Evolutionary conservation across 345 rosid genomes (phyloP).

Genomic region (Acer saccharum): DNA sequence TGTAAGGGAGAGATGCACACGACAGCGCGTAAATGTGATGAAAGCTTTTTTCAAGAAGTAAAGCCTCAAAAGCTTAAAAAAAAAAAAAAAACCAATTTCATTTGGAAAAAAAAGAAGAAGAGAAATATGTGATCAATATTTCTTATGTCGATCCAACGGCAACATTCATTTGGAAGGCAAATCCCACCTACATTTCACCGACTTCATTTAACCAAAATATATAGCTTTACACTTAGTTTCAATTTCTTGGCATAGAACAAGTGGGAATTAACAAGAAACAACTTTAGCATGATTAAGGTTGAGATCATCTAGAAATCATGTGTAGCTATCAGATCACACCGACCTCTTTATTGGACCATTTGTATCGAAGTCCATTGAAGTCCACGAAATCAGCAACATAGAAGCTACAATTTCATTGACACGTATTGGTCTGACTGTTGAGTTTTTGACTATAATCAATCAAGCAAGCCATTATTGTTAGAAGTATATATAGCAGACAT

Average conservation of each 20-base stretch:
- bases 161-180: neutral
- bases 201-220: neutral
- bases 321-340: conserved; percentile 1
- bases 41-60: neutral
- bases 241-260: neutral
- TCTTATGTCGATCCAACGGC: neutral
- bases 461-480: neutral
- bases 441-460: neutral
- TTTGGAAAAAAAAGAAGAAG: neutral
- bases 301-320: neutral
- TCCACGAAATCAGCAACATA: neutral
- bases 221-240: neutral
- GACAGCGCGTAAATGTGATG: too few relatives aligned
- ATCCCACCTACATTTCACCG: neutral
- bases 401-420: neutral
- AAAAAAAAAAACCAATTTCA: too few relatives aligned
- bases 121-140: neutral
- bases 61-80: too few relatives aligned
- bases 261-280: neutral
- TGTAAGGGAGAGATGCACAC: too few relatives aligned
- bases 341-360: neutral
- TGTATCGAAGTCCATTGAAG: neutral
- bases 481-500: neutral
- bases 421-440: neutral
- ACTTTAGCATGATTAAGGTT: neutral